Evolutionary conservation across 441 rosid species (phyloP).

Genomic region (Erodium texanum): DNA sequence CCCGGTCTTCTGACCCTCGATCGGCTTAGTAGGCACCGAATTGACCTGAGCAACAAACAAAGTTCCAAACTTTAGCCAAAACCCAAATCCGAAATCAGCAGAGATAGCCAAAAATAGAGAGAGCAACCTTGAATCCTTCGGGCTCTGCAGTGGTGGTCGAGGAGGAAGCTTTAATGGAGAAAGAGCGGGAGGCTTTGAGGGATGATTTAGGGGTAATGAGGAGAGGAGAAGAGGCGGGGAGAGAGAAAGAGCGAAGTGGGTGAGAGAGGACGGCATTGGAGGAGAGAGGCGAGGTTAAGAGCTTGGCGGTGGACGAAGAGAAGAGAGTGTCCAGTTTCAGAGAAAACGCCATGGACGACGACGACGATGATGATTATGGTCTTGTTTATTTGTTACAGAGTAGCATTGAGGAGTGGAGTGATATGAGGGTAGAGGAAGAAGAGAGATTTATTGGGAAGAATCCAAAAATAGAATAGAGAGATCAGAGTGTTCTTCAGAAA

Average conservation of each 20-base stretch:
- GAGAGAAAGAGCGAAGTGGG: constrained; percentile 20
- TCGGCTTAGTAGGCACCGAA: constrained; percentile 76
- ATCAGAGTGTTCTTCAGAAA: no score
- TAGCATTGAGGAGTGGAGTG: no score
- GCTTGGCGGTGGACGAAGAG: constrained; percentile 16
- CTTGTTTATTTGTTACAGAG: no score
- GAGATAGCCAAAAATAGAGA: neutral
- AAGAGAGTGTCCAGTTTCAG: constrained; percentile 30
- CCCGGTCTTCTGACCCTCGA: constrained; percentile 90
- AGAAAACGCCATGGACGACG: constrained; percentile 27
- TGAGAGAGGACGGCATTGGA: constrained; percentile 19
- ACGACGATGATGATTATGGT: no score
- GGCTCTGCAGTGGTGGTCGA: constrained; percentile 56
- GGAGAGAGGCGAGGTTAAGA: no score
- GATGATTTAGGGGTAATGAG: constrained; percentile 19
- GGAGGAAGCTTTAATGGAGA: constrained; percentile 27
- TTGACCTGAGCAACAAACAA: constrained; percentile 35
- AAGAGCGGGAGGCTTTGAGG: constrained; percentile 34
- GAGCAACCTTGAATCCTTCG: constrained; percentile 66
- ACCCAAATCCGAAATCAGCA: neutral
- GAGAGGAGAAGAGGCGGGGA: constrained; percentile 19
- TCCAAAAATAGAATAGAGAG: no score
- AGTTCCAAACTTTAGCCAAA: neutral
- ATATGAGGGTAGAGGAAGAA: no score
- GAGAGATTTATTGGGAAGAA: no score